Percentiles rank a stretch among this genome's conserved stretches.
Evolutionary conservation across 2,329 filamentous ascomycete species (phyloP).

Genomic region (Akanthomyces muscarius): DNA sequence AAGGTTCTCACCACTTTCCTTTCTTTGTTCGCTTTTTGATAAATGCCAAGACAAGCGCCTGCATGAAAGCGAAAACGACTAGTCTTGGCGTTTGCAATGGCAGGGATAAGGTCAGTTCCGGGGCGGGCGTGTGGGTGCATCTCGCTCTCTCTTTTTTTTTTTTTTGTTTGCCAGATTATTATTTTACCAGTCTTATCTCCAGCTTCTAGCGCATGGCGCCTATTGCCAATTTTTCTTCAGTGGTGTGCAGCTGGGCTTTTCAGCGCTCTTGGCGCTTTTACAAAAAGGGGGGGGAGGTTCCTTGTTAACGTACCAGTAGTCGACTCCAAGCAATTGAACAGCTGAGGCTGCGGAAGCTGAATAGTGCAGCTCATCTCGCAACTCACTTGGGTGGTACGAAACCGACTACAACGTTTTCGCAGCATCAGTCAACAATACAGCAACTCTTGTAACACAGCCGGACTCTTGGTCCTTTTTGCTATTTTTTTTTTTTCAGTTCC

Average conservation of each 20-base stretch:
- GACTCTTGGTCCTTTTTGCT: too few species aligned
- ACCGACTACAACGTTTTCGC: too few species aligned
- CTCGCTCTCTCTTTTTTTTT: too few species aligned
- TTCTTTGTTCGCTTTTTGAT: not conserved
- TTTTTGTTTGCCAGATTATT: not conserved
- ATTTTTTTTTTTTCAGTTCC: not conserved
- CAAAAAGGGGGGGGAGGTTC: not conserved
- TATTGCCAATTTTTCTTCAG: not conserved
- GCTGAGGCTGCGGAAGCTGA: too few species aligned
- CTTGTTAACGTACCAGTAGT: too few species aligned
- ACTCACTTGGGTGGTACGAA: too few species aligned
- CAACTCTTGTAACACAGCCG: too few species aligned
- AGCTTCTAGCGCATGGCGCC: not conserved
- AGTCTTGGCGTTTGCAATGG: not conserved
- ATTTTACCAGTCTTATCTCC: not conserved
- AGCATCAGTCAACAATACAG: too few species aligned
- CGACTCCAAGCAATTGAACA: not conserved
- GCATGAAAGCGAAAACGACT: not conserved
- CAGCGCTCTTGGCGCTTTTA: slow-evolving; percentile 9
- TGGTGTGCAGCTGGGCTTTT: not conserved
- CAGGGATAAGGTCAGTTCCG: not conserved
- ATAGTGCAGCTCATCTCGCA: too few species aligned
- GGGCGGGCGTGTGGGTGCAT: not conserved
- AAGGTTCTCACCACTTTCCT: not conserved
- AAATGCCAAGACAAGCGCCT: slow-evolving; percentile 1